These are phyloP conservation scores for Boletellus sp. DNA, from an alignment of 768 basidiomycete genomes.

Conservation along the genomic window DNA sequence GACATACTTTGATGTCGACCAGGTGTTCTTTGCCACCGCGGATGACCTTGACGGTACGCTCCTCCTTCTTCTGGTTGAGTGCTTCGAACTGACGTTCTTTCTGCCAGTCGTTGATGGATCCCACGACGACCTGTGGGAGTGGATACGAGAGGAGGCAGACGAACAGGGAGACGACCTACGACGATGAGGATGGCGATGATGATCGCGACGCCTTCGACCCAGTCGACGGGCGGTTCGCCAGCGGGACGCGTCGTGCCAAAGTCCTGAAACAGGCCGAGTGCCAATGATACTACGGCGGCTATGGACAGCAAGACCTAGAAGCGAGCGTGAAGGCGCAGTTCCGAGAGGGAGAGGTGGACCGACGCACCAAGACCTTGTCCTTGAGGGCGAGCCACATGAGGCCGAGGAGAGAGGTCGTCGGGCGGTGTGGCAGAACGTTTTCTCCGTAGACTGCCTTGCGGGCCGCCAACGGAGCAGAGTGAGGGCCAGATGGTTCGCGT, in stretches of 20 bases:
- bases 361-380: slow-evolving; percentile 82
- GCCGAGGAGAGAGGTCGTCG: slow-evolving; percentile 62
- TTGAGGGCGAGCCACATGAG: slow-evolving; percentile 86
- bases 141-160: background rate
- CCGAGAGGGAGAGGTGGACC: background rate
- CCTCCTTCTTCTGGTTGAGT: slow-evolving; percentile 94
- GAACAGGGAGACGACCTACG: slow-evolving; percentile 38
- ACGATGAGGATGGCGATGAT: slow-evolving; percentile 74
- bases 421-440: slow-evolving; percentile 70
- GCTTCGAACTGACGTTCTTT: slow-evolving; percentile 94
- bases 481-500: slow-evolving; percentile 6
- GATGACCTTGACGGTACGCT: slow-evolving; percentile 83
- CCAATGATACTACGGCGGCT: slow-evolving; percentile 89
- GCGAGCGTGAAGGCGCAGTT: slow-evolving; percentile 5
- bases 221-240: slow-evolving; percentile 78
- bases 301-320: slow-evolving; percentile 80
- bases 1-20: slow-evolving; percentile 75
- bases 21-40: slow-evolving; percentile 66
- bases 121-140: slow-evolving; percentile 69
- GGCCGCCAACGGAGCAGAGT: slow-evolving; percentile 50
- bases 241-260: slow-evolving; percentile 66
- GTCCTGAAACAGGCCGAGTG: slow-evolving; percentile 91
- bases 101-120: slow-evolving; percentile 96
- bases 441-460: slow-evolving; percentile 68
- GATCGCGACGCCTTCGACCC: slow-evolving; percentile 93